Base-by-base conservation (phyloP, 148 eudicot species). In the Rhododendron griersonianum region DNA sequence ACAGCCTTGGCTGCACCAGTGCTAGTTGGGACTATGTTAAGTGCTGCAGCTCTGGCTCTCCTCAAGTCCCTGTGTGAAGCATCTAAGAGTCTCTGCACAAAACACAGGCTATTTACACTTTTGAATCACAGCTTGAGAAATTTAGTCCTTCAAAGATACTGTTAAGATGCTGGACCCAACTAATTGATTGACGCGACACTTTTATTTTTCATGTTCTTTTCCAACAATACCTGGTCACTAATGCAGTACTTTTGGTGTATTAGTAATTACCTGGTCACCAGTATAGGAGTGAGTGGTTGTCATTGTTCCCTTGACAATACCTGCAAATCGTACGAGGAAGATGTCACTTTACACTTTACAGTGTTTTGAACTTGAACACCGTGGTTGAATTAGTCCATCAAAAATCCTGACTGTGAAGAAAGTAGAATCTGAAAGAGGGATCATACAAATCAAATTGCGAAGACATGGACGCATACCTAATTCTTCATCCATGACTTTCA, bases 1-100 rank as follows among this genome's bases (percentile, higher is more conserved):
- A 97, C 99, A 8, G 99, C 99, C 95, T 97, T 97, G 85, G 99
- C 99, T 84, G 99, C 99, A 84, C 99, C 99, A 0, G 99, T 97
- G 94, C 99, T 97, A 35, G 98, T 97, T 86, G 99, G 99, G 78
- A 97, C 99, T 63, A 97, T 97, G 96, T 97, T 97, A 39, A 95
- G 89, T 84, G 99, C 99, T 80, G 98, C 99, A 41, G 99, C 99
- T 87, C 99, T 90, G 11, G 99, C 99, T 91, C 99, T 85, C 94
- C 99, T 93, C 83, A 97, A 88, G 92, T 97, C 99, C 88, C 98
- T 86, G 96, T 97, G 99, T 83, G 99, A 97, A 47, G 99, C 98
- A 86, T 97, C 99, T 78, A 95, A 87, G 2, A 97, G 93, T 90
- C 99, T 95, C 99, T 96, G 92, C 79, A 88, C 21, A 84, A 5